Base-by-base conservation (phyloP, 2,329 filamentous ascomycete species). In the Penicillium vulpinum region DNA sequence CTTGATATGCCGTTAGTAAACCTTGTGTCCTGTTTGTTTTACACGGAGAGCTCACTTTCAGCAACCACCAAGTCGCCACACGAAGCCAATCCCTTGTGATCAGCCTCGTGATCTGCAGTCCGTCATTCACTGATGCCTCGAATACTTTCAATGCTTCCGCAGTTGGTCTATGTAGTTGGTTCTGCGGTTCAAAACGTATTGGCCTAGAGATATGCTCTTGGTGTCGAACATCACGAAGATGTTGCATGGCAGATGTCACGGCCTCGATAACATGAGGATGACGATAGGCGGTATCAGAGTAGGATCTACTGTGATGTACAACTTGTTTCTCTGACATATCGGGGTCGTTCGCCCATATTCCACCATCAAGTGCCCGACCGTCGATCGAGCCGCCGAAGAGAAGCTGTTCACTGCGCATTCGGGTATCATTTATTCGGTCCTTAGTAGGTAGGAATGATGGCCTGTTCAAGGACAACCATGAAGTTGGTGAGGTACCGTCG, bases 41-140 rank as follows among this genome's bases (percentile, higher is more conserved):
- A 15, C n/a, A 38, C 5, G 2, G n/a, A 24, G 6, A 39, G 3
- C 24, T 26, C 28, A 48, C 51, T 28, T 54, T 54, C 22, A 73
- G 51, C 31, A 72, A 50, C 70, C 70, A 73, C 70, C 70, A 73
- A 16, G 67, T 68, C 3, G 70, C 68, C 38, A 71, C 56, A 11
- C 63, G 61, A 22, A 73, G 59, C 70, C 70, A 73, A 40, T 70
- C 68, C 38, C 62, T 62, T 13, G 67, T 63, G 29, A 56, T 65
- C 1, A 71, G 54, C 21, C 64, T 60, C 44, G 61, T 57, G 3
- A 66, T 54, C 8, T 62, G 61, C n/a, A 67, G 50, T 47, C 67
- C 67, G 22, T 64, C 58, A 8, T 64, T 53, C 0, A 60, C 57
- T 5, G 67, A 61, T 2, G 47, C 40, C 18, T 65, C 53, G 22